A percentile compares a stretch with the other conserved stretches of the same genome.
Conservation (phyloP, 345 rosid genomes). For the Dipteronia sinensis region DNA sequence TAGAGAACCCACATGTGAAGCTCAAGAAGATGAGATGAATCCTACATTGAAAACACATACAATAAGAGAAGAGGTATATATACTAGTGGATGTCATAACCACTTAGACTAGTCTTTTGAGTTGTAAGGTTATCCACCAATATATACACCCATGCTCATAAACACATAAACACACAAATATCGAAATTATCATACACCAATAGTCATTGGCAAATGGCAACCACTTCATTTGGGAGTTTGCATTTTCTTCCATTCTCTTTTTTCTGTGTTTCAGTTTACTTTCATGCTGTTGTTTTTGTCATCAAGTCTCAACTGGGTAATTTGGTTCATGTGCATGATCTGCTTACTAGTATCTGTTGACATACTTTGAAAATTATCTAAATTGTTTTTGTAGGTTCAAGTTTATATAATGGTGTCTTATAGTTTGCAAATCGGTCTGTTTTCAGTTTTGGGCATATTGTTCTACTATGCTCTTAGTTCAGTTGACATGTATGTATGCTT, state of each 20-base stretch:
- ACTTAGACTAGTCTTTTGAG: no score
- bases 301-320: not conserved
- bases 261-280: not conserved
- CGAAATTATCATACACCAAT: no score
- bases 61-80: no score
- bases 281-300: not conserved
- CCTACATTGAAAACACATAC: no score
- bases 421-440: not conserved
- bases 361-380: not conserved
- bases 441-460: not conserved
- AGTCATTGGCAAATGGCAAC: not conserved
- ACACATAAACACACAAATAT: no score
- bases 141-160: no score
- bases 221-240: not conserved
- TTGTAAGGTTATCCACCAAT: no score
- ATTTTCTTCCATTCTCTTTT: not conserved
- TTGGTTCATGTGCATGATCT: not conserved
- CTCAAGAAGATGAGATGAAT: no score
- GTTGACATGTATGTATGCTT: not conserved
- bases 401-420: not conserved
- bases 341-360: not conserved
- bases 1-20: no score
- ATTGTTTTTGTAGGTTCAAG: not conserved
- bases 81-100: no score
- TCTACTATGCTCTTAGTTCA: not conserved